Base-by-base conservation (phyloP, 164 flowering plant species). In the Magnolia sinica region DNA sequence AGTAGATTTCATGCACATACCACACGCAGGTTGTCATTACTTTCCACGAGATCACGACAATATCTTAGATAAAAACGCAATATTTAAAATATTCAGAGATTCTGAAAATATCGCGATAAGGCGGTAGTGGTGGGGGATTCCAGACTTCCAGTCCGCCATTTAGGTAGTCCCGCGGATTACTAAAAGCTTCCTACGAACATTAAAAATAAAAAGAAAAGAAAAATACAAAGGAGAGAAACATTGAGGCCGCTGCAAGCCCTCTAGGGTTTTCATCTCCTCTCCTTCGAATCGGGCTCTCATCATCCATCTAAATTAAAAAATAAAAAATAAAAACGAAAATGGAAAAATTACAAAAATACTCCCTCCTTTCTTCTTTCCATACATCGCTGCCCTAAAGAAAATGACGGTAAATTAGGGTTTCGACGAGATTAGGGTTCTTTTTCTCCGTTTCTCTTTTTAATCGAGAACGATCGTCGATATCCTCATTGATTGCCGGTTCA, bases 381-480 rank as follows among this genome's bases (percentile, higher is more conserved):
- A 37, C 45, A 37, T 37, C 45, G 4, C 45, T 37, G 45, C 45
- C 7, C 45, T 37, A 37, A 37, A 37, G 45, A 37, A 37, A 37
- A 37, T 22, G 37, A n/a, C 23, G 3, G 70, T 66, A 23, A 27
- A 66, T 69, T 69, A 69, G 72, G 52, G 72, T 69, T 69, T 69
- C 22, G 51, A 69, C 71, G 50, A 69, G 71, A 69, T 69, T 37
- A 37, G 50, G 71, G 22, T 69, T 69, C 16, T 16, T n/a, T 18
- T 11, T 16, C 9, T 13, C 24, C 10, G 6, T 31, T 11, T 1
- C 1, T 31, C 20, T 65, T 19, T 5, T 10, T 72, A 7, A 29
- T 64, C 61, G 78, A 24, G 71, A 76, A 73, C 78, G 73, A 76
- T 24, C 68, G 76, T 22, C 20, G 68, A 65, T 59, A 13, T 19